Conservation (phyloP, 306 rosid species). For the Cucurbita moschata region DNA sequence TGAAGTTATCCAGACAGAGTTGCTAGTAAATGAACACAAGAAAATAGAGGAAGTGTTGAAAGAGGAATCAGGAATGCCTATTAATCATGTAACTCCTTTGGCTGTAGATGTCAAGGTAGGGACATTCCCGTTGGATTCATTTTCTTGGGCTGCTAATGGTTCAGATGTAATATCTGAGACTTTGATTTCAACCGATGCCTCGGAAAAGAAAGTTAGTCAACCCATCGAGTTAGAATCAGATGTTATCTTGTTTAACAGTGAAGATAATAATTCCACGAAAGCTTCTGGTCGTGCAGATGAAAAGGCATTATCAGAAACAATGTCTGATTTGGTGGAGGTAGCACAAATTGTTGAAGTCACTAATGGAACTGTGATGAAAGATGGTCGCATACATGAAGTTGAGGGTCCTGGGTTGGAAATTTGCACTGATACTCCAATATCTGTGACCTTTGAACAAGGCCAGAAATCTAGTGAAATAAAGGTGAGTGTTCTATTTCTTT, state of each 20-base stretch:
- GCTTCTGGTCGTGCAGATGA: conserved; percentile 14
- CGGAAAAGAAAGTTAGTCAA: conserved; percentile 17
- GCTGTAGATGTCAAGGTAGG: conserved; percentile 29
- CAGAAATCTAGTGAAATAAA: conserved; percentile 19
- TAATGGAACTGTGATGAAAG: conserved; percentile 15
- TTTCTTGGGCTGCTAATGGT: conserved; percentile 13
- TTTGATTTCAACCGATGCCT: conserved; percentile 15
- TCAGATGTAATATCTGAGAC: conserved; percentile 21
- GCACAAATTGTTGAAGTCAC: conserved; percentile 23
- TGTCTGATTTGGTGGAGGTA: conserved; percentile 14
- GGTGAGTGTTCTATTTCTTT: conserved; percentile 19
- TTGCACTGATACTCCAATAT: conserved; percentile 15
- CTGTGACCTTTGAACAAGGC: conserved; percentile 26
- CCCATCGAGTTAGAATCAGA: conserved; percentile 7
- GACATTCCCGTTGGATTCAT: conserved; percentile 55
- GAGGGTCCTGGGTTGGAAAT: conserved; percentile 17
- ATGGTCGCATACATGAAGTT: conserved; percentile 11
- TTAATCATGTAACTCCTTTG: not conserved
- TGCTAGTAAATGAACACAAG: not conserved
- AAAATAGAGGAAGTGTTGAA: not conserved
- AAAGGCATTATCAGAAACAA: conserved; percentile 13
- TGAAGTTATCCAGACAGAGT: not conserved
- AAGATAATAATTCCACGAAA: conserved; percentile 11
- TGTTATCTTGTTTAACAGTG: conserved; percentile 13
- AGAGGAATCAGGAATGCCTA: conserved; percentile 3